A percentile compares a stretch with the other conserved stretches of the same genome.
phyloP scores from a whole-genome alignment of 345 rosid genomes.

The Murraya koenigii region DNA sequence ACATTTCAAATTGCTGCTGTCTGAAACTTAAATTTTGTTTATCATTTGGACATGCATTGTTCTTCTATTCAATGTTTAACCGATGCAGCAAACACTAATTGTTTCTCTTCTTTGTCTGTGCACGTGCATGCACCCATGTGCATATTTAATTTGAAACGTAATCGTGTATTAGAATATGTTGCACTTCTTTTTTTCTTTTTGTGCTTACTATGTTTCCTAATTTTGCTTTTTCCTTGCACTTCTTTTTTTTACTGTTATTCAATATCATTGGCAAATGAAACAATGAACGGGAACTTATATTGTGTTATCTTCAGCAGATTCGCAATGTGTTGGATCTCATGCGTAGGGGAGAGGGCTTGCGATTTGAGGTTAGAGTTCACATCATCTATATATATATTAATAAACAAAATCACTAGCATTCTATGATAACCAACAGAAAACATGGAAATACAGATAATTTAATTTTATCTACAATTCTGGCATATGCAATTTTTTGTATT shows the following conservation, averaged over 20 bases:
- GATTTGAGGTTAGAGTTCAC: slow-evolving; percentile 56
- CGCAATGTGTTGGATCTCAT: slow-evolving; percentile 77
- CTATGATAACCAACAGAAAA: background rate
- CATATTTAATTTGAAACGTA: background rate
- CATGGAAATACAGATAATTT: background rate
- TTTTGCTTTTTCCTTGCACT: background rate
- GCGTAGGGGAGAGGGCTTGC: slow-evolving; percentile 81
- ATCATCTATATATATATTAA: background rate
- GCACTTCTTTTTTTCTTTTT: background rate
- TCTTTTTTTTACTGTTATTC: background rate
- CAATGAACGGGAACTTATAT: slow-evolving; percentile 20
- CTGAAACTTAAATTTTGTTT: background rate
- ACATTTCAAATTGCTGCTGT: background rate
- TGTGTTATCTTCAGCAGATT: slow-evolving; percentile 42
- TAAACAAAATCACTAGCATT: background rate
- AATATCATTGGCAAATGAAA: background rate
- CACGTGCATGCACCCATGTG: background rate
- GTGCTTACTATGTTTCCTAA: background rate
- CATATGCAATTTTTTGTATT: background rate
- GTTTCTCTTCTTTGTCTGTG: background rate
- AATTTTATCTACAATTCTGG: background rate
- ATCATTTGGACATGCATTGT: too few relatives aligned
- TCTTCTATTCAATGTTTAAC: background rate
- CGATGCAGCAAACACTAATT: background rate
- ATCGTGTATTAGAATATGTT: background rate